These are phyloP conservation scores for Fomitiporia mediterranea DNA, from an alignment of 1,284 basidiomycete species.

Conservation along the genomic window DNA sequence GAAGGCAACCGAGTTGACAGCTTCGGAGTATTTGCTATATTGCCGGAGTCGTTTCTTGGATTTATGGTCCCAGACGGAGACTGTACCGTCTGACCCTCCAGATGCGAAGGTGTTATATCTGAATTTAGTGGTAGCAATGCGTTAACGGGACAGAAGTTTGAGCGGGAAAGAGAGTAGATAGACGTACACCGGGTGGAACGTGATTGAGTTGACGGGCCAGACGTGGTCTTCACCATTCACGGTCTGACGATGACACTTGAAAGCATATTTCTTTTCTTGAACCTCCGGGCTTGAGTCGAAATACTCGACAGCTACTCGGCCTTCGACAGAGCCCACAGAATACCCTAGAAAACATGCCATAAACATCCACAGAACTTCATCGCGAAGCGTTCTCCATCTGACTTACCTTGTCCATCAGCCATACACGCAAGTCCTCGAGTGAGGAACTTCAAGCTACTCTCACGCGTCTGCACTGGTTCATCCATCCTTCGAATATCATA, in stretches of 20 bases:
- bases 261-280: conserved; percentile 94
- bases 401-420: conserved; percentile 83
- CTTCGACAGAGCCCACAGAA: conserved; percentile 91
- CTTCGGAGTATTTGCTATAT: conserved; percentile 72
- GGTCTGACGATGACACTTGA: conserved; percentile 93
- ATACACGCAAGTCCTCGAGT: conserved; percentile 88
- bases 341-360: conserved; percentile 57
- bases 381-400: not conserved
- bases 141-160: conserved; percentile 2
- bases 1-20: conserved; percentile 75
- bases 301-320: conserved; percentile 95
- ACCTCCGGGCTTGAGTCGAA: conserved; percentile 76
- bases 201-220: conserved; percentile 95
- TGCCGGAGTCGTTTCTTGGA: conserved; percentile 94
- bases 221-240: conserved; percentile 93
- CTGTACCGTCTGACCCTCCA: conserved; percentile 86
- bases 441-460: conserved; percentile 95
- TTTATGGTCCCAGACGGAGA: conserved; percentile 95
- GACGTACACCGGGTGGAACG: conserved; percentile 86
- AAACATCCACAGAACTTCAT: not conserved
- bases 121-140: conserved; percentile 7
- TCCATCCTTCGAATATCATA: conserved; percentile 79
- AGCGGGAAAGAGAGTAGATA: conserved; percentile 4
- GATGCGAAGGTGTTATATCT: conserved; percentile 95
- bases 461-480: conserved; percentile 70